Evolutionary conservation across 345 rosid genomes (phyloP).

Genomic region (Ricinus communis): DNA sequence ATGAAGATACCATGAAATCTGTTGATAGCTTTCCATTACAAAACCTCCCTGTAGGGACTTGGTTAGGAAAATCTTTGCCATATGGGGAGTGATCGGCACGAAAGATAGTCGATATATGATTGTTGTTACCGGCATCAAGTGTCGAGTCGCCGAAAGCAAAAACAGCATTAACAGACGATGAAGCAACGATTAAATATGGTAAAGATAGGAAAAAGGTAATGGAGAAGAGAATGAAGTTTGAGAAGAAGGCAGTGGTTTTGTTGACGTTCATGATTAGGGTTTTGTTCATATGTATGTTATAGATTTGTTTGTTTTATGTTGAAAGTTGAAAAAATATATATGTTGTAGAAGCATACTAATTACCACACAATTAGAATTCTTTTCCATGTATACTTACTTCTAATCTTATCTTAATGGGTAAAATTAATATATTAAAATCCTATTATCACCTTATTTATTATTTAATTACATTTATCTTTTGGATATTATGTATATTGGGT

Average conservation of each 20-base stretch:
- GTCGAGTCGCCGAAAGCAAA: constrained; percentile 44
- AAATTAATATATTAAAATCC: no score
- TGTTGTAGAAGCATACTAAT: no score
- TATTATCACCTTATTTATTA: no score
- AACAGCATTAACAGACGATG: constrained; percentile 21
- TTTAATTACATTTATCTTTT: no score
- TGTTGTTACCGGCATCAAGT: constrained; percentile 41
- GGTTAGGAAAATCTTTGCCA: constrained; percentile 32
- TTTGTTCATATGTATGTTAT: no score
- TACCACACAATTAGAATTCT: no score
- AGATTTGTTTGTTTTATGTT: no score
- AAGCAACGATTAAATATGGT: neutral
- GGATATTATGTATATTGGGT: no score
- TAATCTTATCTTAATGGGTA: no score
- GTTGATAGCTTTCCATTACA: constrained; percentile 36
- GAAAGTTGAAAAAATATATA: no score
- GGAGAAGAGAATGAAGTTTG: neutral
- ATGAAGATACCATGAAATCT: constrained; percentile 29
- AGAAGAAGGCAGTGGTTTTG: no score
- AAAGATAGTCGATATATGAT: constrained; percentile 24
- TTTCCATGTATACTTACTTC: no score
- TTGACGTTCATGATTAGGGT: neutral
- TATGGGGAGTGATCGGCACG: constrained; percentile 28
- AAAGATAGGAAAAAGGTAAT: neutral
- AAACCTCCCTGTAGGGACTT: constrained; percentile 39